Conservation (phyloP, 2,329 filamentous ascomycete species). For the Trichophyton schoenleinii region DNA sequence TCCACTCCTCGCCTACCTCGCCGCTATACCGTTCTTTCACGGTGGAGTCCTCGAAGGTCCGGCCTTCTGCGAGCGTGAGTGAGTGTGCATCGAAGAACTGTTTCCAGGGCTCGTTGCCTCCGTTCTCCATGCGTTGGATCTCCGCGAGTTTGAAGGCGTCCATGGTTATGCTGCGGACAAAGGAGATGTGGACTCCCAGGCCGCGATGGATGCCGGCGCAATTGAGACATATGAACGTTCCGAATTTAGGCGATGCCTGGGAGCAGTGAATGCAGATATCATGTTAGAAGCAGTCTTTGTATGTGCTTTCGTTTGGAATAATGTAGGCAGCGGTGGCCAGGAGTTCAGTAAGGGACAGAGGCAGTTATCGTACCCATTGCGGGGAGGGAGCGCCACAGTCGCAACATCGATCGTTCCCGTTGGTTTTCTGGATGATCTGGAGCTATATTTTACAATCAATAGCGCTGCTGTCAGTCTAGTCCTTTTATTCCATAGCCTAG, state of each 20-base stretch:
- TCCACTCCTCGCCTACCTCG: constrained; percentile 88
- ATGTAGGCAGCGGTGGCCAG: background rate
- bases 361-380: constrained; percentile 64
- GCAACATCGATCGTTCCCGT: constrained; percentile 80
- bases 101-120: constrained; percentile 80
- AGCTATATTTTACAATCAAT: constrained; percentile 44
- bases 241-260: constrained; percentile 78
- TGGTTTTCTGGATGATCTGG: constrained; percentile 77
- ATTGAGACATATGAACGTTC: constrained; percentile 94
- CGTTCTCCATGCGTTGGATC: constrained; percentile 84
- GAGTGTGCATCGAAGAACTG: constrained; percentile 69
- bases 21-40: constrained; percentile 85
- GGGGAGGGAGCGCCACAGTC: constrained; percentile 92
- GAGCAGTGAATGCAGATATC: constrained; percentile 3
- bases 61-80: constrained; percentile 52
- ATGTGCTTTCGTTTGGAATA: too few relatives aligned
- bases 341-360: constrained; percentile 4
- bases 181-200: constrained; percentile 94
- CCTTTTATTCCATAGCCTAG: background rate
- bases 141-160: constrained; percentile 92
- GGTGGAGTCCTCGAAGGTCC: constrained; percentile 72
- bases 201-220: constrained; percentile 92
- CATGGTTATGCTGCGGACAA: constrained; percentile 96
- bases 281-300: background rate
- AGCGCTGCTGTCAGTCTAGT: background rate